phyloP scores from a whole-genome alignment of 1,139 yeast genomes.

The Pichia norvegensis region DNA sequence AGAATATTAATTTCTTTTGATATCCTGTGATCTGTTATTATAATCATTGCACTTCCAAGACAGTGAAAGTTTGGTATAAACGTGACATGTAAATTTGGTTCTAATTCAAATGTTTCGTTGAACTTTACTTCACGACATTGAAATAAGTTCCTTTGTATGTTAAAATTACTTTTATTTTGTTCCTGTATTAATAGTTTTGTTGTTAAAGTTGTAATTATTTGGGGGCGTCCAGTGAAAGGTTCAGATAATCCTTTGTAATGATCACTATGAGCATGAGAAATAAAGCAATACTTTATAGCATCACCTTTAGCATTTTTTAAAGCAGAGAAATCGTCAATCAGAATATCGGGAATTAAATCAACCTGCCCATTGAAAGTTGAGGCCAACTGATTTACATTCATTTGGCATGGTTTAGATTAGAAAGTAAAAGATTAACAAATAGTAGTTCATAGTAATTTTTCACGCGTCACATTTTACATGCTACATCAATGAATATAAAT shows the following conservation, averaged over 20 bases:
- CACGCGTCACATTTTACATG: background rate
- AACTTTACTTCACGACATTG: background rate
- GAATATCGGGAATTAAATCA: slow-evolving; percentile 9
- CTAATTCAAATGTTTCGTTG: slow-evolving; percentile 4
- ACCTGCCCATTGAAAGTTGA: slow-evolving; percentile 16
- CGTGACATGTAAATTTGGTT: slow-evolving; percentile 6
- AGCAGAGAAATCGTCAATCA: slow-evolving; percentile 14
- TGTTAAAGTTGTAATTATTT: slow-evolving; percentile 4
- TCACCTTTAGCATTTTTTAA: background rate
- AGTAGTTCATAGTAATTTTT: no score
- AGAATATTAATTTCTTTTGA: slow-evolving; percentile 1
- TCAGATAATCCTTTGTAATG: slow-evolving; percentile 11
- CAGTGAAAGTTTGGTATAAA: slow-evolving; percentile 20
- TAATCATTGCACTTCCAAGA: slow-evolving; percentile 19
- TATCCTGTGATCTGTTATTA: slow-evolving; percentile 7
- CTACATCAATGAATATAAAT: no score
- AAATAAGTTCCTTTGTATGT: background rate
- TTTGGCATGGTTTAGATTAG: background rate
- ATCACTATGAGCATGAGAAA: slow-evolving; percentile 18
- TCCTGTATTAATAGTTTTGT: slow-evolving; percentile 6
- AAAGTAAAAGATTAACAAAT: no score
- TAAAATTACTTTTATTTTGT: background rate
- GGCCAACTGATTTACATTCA: background rate
- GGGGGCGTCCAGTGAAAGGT: background rate
- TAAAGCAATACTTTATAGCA: slow-evolving; percentile 11